Evolutionary conservation across 805 yeast genomes (phyloP), one percentile per base, ranked within the genome.

Genomic region (Saccharomyces cerevisiae): DNA sequence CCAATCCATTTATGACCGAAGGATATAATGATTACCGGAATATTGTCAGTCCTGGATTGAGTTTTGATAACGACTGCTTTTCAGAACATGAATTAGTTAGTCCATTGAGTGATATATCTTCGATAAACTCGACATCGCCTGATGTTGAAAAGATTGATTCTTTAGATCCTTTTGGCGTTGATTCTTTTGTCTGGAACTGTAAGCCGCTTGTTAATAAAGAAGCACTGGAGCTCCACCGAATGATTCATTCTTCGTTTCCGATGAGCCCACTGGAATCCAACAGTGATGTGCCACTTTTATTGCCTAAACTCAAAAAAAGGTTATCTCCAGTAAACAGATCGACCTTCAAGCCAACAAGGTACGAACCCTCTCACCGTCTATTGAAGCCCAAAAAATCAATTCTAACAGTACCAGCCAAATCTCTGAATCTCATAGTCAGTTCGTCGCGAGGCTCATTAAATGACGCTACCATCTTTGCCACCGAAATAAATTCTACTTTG

Each of bases 401-500:
- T 26, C 49, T 67, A 26, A 61, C 57, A 47, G 46, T 56, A 30
- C 58, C 58, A 3, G 28, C 57, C 8, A 54, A 56, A 11, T 48
- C 61, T 26, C 53, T 67, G 47, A 67, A 65, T 53, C 53, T 65
- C 14, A 51, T 67, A 41, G 69, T 67, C 11, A 59, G 65, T 31
- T 64, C 71, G 4, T 61, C 68, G 11, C 62, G 58, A 46, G 69
- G 69, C 8, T 63, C 66, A 13, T 48, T 62, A 41, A 61, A 61
- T 48, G 69, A 67, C 52, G 71, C 71, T 6, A 66, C 71, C 27
- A 62, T 67, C 13, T 67, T 61, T 56, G 71, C 70, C 26, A 67
- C 71, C 9, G 71, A 67, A 53, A 65, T 67, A 1, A 67, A 67
- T 50, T 60, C 68, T 2, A 52, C 61, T 9, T 30, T 60, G n/a